phyloP scores from a whole-genome alignment of 2,329 filamentous ascomycete genomes.

The Claviceps sp. region DNA sequence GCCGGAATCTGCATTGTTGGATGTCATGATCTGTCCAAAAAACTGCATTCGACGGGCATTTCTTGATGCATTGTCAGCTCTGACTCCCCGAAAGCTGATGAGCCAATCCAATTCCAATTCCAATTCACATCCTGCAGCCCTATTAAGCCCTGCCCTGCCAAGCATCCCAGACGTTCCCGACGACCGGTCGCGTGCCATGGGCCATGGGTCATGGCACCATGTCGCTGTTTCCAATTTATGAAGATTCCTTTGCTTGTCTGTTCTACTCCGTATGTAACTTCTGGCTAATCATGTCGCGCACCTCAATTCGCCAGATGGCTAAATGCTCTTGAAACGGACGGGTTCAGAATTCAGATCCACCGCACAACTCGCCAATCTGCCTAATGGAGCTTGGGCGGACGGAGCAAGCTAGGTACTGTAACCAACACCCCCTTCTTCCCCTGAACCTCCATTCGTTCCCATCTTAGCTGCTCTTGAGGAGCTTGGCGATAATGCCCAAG shows the following conservation, averaged over 20 bases:
- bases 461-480: too few relatives aligned
- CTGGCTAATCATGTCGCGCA: background rate
- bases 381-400: background rate
- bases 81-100: too few relatives aligned
- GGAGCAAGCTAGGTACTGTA: background rate
- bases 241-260: background rate
- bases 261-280: too few relatives aligned
- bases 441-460: background rate
- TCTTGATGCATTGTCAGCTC: too few relatives aligned
- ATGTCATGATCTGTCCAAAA: too few relatives aligned
- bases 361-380: background rate
- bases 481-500: too few relatives aligned
- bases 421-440: background rate
- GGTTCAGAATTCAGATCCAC: background rate
- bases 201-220: background rate
- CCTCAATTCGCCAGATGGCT: background rate
- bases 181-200: background rate
- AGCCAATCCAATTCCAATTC: too few relatives aligned
- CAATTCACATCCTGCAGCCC: too few relatives aligned
- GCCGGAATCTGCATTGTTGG: too few relatives aligned
- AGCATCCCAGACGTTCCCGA: background rate
- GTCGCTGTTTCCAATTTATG: background rate
- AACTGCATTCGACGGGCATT: too few relatives aligned
- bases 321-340: background rate
- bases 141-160: too few relatives aligned